phyloP scores from a whole-genome alignment of 371 early-diverging fungal species.

The Syncephalastrum contaminatum region DNA sequence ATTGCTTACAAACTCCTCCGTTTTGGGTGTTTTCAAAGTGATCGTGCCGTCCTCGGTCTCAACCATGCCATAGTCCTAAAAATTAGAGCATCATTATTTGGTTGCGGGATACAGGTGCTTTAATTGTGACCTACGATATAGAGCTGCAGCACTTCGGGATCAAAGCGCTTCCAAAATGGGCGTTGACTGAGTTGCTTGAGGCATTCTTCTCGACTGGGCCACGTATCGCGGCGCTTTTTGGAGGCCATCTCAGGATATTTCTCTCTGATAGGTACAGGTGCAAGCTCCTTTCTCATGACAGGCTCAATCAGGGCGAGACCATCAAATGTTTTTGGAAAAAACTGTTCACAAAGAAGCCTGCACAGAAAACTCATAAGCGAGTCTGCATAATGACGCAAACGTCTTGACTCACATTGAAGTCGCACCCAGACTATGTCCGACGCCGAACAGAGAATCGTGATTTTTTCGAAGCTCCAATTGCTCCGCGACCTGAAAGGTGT shows the following conservation, averaged over 20 bases:
- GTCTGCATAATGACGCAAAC: not conserved
- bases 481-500: slow-evolving; percentile 29
- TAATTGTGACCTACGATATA: not conserved
- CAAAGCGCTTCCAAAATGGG: slow-evolving; percentile 12
- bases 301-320: slow-evolving; percentile 36
- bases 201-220: slow-evolving; percentile 18
- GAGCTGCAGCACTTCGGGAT: slow-evolving; percentile 13
- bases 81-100: too few relatives aligned
- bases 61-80: slow-evolving; percentile 44
- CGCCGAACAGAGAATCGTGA: slow-evolving; percentile 28
- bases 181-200: slow-evolving; percentile 10
- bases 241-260: slow-evolving; percentile 11
- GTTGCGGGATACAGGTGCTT: too few relatives aligned
- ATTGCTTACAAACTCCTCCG: slow-evolving; percentile 41
- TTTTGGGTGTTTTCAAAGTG: slow-evolving; percentile 35
- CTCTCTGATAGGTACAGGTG: slow-evolving; percentile 13
- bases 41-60: slow-evolving; percentile 38
- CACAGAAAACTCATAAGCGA: not conserved
- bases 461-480: slow-evolving; percentile 13
- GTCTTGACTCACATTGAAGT: slow-evolving; percentile 26
- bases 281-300: slow-evolving; percentile 17
- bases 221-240: slow-evolving; percentile 19
- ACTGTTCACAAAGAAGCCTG: slow-evolving; percentile 35
- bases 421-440: slow-evolving; percentile 42
- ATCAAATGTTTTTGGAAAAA: slow-evolving; percentile 35